A percentile compares a stretch with the other conserved stretches of the same genome.
phyloP scores from a whole-genome alignment of 139 green algal species.

The Coccomyxa sp. region DNA sequence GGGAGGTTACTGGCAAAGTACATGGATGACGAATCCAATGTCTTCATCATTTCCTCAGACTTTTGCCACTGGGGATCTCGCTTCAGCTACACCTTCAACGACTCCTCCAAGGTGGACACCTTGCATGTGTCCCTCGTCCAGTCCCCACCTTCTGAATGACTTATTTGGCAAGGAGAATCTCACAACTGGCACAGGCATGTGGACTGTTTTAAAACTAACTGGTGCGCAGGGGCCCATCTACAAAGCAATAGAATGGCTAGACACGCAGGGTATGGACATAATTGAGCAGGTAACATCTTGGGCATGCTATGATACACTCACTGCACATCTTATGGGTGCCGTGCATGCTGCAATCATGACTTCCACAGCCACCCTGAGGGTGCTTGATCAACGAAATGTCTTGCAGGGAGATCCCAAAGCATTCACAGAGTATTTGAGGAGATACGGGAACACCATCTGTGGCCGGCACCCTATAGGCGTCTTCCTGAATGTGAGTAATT shows the following conservation, averaged over 20 bases:
- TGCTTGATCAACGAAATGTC: neutral
- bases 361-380: neutral
- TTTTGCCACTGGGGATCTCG: conserved; percentile 95
- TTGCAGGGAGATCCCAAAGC: conserved; percentile 48
- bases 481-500: conserved; percentile 68
- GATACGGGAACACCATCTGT: conserved; percentile 91
- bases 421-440: conserved; percentile 65
- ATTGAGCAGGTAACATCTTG: conserved; percentile 67
- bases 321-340: neutral
- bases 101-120: conserved; percentile 17
- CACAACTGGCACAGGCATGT: neutral
- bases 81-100: conserved; percentile 76
- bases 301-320: neutral
- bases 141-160: neutral
- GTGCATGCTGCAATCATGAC: neutral
- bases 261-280: conserved; percentile 74
- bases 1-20: conserved; percentile 74
- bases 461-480: conserved; percentile 91
- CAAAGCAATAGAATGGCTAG: conserved; percentile 80
- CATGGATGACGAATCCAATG: conserved; percentile 74
- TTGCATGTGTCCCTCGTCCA: neutral
- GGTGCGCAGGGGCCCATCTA: conserved; percentile 71
- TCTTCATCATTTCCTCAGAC: conserved; percentile 91
- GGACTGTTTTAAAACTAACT: neutral
- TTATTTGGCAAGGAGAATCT: neutral